Base-by-base conservation (phyloP, 2,329 filamentous ascomycete genomes). In the Phaeosphaeriaceae sp. region DNA sequence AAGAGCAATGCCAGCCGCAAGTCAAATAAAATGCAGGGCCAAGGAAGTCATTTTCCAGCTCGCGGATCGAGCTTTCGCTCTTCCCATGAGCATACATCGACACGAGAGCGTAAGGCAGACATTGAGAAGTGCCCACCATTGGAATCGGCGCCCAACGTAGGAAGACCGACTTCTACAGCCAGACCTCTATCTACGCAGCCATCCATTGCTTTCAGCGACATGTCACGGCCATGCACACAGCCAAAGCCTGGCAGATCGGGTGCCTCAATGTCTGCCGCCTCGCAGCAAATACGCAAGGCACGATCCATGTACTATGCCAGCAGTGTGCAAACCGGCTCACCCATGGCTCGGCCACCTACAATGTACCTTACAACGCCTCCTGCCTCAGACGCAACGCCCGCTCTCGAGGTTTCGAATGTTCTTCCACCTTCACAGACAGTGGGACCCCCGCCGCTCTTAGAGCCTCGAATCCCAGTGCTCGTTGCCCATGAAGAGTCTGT, bases 231-330 rank as follows among this genome's bases (percentile, higher is more conserved):
- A 2, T 61, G 32, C 32, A 70, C 72, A 9, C 72, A 76, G 21
- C 61, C 65, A 2, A 73, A 68, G 42, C 53, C 63, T 13, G 55
- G 66, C 23, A 61, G 70, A n/a, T 62, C 61, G 21, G 70, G 65
- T 24, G 58, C 61, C n/a, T 63, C 72, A 10, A 72, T 68, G 1
- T 74, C 74, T 0, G 46, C 67, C 23, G 62, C 70, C 3, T 75
- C 73, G n/a, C 73, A 76, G 49, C 73, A 76, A 47, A 77, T 78
- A 28, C 67, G 75, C 22, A 78, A 77, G 49, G 74, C 75, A 11
- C 69, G 75, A 7, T 77, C 76, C 23, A 77, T 77, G 75, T 77
- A 77, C 57, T 77, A 77, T 51, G 74, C 76, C 53, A 77, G 74
- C 61, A 77, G 69, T 53, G 62, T 77, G 13, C 76, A 77, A 60